Evolutionary conservation across 805 yeast species (phyloP).

Genomic region (Teunomyces kruisii): DNA sequence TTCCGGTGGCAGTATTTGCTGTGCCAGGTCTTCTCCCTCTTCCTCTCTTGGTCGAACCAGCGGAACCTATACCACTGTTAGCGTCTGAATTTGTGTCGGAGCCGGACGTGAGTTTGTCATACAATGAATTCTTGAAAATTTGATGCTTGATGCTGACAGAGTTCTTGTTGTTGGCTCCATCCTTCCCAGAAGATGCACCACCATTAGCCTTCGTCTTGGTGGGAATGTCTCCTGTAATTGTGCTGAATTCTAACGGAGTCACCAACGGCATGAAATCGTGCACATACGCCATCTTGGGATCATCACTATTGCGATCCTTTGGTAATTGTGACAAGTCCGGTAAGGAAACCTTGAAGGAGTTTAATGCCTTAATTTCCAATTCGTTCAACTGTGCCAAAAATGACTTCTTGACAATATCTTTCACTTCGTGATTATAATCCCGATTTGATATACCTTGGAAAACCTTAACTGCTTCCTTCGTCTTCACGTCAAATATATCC

Average conservation of each 20-base stretch:
- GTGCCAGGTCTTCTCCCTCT: conserved; percentile 39
- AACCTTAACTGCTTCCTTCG: conserved; percentile 27
- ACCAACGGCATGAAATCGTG: conserved; percentile 45
- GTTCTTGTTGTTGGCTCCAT: conserved; percentile 15
- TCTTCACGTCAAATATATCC: conserved; percentile 19
- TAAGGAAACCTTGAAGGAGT: neutral
- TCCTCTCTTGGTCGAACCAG: conserved; percentile 26
- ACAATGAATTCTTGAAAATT: conserved; percentile 40
- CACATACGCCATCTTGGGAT: conserved; percentile 14
- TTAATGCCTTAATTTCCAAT: conserved; percentile 2
- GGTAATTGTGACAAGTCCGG: neutral
- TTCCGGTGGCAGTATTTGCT: neutral
- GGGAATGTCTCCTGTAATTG: conserved; percentile 41
- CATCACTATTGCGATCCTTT: neutral
- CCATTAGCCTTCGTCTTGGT: conserved; percentile 19
- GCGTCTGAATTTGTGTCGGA: conserved; percentile 36
- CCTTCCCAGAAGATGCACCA: conserved; percentile 15
- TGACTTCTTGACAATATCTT: conserved; percentile 22
- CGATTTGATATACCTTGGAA: conserved; percentile 24
- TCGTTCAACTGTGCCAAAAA: conserved; percentile 7
- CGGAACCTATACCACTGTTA: conserved; percentile 10
- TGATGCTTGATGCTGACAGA: conserved; percentile 29
- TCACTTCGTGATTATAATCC: conserved; percentile 30
- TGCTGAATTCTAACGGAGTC: conserved; percentile 35
- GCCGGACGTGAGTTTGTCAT: conserved; percentile 39